phyloP scores from a whole-genome alignment of 2,329 filamentous ascomycete genomes.

The Hymenoscyphus occultus region DNA sequence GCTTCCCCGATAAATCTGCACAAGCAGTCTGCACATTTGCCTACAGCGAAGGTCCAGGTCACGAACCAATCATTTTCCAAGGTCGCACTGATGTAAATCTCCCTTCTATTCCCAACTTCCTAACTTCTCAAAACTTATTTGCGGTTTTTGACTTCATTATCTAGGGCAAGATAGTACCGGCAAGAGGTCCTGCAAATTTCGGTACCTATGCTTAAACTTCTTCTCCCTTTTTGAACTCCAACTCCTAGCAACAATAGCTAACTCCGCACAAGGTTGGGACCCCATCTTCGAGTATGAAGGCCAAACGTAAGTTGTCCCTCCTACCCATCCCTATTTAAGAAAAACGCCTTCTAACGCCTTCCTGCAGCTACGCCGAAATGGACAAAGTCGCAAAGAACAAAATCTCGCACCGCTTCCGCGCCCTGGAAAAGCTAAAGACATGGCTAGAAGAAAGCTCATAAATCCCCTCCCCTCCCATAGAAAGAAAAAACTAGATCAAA shows the following conservation, averaged over 20 bases:
- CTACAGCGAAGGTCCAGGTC: conserved; percentile 80
- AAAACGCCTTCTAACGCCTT: conserved; percentile 4
- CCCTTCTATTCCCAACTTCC: conserved; percentile 1
- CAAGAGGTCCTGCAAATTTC: conserved; percentile 77
- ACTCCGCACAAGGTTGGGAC: conserved; percentile 72
- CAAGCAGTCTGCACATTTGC: conserved; percentile 96
- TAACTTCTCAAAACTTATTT: not conserved
- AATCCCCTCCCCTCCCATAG: not conserved
- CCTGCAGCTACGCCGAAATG: conserved; percentile 82
- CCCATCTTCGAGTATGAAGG: conserved; percentile 93
- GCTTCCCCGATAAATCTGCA: conserved; percentile 86
- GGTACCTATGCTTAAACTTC: conserved; percentile 49
- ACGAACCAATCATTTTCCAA: conserved; percentile 85
- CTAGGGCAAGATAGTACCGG: conserved; percentile 76
- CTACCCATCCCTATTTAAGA: not conserved
- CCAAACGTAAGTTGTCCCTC: conserved; percentile 54
- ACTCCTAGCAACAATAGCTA: not conserved
- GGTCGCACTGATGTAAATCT: conserved; percentile 72
- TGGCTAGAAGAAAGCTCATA: conserved; percentile 57
- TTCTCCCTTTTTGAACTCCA: conserved; percentile 17
- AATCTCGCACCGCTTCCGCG: conserved; percentile 86
- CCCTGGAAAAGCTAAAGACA: conserved; percentile 78
- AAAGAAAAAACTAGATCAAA: conserved; percentile 15
- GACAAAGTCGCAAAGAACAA: conserved; percentile 81
- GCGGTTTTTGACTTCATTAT: conserved; percentile 18